These are phyloP conservation scores for Candida boleticola DNA, from an alignment of 805 yeast genomes.

Conservation along the genomic window DNA sequence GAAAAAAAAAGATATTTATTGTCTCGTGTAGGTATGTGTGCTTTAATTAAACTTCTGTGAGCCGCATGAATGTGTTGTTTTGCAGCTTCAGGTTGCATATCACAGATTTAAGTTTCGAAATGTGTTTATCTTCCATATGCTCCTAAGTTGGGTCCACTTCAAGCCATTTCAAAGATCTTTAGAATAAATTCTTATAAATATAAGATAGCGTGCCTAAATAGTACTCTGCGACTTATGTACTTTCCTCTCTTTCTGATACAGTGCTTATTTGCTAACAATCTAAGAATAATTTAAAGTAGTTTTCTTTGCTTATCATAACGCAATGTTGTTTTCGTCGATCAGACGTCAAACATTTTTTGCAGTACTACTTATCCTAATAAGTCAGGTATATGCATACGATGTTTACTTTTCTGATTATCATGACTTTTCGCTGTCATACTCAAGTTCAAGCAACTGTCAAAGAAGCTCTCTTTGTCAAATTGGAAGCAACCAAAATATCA, in stretches of 20 bases:
- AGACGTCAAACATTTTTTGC: neutral
- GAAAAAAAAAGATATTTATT: neutral
- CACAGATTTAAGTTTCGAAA: neutral
- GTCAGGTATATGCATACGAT: neutral
- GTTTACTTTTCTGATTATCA: constrained; percentile 4
- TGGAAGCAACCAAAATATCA: neutral
- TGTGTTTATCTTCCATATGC: neutral
- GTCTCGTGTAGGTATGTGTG: neutral
- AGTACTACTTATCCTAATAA: neutral
- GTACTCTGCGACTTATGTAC: too few species aligned
- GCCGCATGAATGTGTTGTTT: neutral
- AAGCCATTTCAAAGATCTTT: neutral
- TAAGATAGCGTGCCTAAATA: too few species aligned
- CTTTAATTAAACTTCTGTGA: neutral
- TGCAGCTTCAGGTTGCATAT: neutral
- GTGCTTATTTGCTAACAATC: too few species aligned
- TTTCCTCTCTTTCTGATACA: neutral
- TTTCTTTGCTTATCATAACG: neutral
- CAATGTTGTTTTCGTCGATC: neutral
- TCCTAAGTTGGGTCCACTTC: neutral
- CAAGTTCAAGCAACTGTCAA: neutral
- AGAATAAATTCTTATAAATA: neutral
- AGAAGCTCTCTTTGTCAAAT: constrained; percentile 1
- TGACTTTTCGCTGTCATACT: constrained; percentile 3
- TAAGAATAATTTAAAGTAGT: too few species aligned